Conservation (phyloP, 2,329 filamentous ascomycete species). For the Fusarium sp. region DNA sequence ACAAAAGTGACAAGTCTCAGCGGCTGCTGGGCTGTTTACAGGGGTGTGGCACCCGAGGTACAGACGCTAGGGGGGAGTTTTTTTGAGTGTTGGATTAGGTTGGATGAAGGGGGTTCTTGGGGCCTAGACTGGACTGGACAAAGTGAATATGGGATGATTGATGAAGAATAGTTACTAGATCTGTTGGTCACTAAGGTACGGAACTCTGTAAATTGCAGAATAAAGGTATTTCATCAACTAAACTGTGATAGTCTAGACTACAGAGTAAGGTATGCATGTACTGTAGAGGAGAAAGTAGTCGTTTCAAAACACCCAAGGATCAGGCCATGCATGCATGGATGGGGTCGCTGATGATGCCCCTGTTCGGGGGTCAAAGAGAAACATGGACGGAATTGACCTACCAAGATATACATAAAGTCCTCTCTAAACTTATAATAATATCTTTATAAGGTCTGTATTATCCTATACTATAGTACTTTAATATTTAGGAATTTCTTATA, state of each 20-base stretch:
- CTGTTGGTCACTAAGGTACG: neutral
- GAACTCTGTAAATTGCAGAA: no score
- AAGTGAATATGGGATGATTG: neutral
- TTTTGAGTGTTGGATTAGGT: neutral
- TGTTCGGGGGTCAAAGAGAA: no score
- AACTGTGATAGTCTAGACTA: no score
- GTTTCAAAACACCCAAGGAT: conserved; percentile 28
- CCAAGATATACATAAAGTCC: no score
- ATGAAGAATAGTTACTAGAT: neutral
- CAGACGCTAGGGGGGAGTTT: neutral
- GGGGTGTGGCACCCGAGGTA: conserved; percentile 12
- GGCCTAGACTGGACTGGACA: neutral
- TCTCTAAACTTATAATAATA: no score
- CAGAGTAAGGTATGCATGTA: no score
- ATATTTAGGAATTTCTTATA: no score
- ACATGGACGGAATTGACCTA: no score
- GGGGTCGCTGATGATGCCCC: neutral
- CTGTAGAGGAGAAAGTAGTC: neutral
- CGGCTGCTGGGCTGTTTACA: conserved; percentile 12
- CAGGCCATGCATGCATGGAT: conserved; percentile 2
- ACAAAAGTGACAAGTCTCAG: conserved; percentile 26
- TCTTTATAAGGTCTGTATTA: no score
- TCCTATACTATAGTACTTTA: no score
- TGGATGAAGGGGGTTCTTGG: no score
- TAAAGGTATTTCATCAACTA: neutral